phyloP scores from a whole-genome alignment of 208 protist species.

The Leptomonas pyrrhocoris region DNA sequence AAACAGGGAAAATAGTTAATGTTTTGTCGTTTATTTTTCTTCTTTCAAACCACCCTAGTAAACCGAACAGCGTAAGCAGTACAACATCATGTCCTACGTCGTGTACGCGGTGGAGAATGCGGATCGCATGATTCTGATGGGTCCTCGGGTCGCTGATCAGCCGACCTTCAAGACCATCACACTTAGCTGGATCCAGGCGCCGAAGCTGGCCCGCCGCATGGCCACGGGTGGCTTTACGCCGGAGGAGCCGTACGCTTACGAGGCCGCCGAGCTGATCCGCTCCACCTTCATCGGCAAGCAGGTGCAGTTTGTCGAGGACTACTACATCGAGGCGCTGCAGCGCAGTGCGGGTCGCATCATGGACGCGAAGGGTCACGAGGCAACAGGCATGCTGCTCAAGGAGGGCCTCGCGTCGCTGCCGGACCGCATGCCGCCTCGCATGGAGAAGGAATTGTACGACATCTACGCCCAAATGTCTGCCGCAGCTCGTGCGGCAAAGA shows the following conservation, averaged over 20 bases:
- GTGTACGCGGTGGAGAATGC: constrained; percentile 86
- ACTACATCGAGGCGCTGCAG: constrained; percentile 83
- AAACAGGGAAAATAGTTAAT: too few species aligned
- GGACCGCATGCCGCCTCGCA: constrained; percentile 54
- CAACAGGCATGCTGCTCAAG: constrained; percentile 68
- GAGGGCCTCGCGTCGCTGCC: constrained; percentile 74
- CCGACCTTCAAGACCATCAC: constrained; percentile 77
- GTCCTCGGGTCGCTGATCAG: constrained; percentile 53
- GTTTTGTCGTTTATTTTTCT: too few species aligned
- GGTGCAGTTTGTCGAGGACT: constrained; percentile 87
- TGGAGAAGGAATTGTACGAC: constrained; percentile 75
- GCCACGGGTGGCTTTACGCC: constrained; percentile 62
- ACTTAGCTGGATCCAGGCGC: constrained; percentile 87
- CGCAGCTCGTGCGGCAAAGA: constrained; percentile 52
- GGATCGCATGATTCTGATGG: constrained; percentile 84
- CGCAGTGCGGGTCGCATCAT: constrained; percentile 72
- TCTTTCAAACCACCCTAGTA: too few species aligned
- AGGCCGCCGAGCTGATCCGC: constrained; percentile 86
- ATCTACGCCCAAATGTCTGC: constrained; percentile 59
- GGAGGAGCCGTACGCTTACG: constrained; percentile 89
- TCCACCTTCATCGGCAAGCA: constrained; percentile 84
- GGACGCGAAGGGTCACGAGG: constrained; percentile 52
- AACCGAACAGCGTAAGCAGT: too few species aligned
- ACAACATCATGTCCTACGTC: constrained; percentile 71
- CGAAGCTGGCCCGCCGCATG: constrained; percentile 64